These are phyloP conservation scores for Trichophyton benhamiae DNA, from an alignment of 2,329 filamentous ascomycete species.

Conservation along the genomic window DNA sequence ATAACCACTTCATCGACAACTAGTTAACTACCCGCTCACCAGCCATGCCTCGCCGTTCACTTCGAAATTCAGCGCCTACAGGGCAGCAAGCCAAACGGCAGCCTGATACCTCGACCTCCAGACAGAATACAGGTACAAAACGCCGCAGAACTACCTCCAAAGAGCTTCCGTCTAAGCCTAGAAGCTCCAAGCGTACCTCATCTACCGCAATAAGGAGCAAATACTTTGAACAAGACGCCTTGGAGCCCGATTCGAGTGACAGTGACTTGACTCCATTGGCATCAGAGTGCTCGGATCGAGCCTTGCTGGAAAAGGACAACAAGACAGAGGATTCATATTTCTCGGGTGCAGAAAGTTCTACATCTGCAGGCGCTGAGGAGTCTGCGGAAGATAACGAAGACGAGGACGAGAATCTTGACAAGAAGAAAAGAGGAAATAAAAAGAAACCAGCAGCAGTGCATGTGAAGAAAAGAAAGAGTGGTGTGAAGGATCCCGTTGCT, in stretches of 20 bases:
- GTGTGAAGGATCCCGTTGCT: slow-evolving; percentile 12
- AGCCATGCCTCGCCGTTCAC: slow-evolving; percentile 11
- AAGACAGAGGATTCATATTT: slow-evolving; percentile 3
- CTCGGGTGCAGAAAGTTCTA: slow-evolving; percentile 10
- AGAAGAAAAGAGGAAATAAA: background rate
- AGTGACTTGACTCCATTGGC: background rate
- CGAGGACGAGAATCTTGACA: slow-evolving; percentile 7
- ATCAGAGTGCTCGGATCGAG: background rate
- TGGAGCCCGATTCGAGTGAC: background rate
- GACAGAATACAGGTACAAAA: slow-evolving; percentile 14
- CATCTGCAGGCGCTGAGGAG: background rate
- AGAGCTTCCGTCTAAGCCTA: slow-evolving; percentile 22
- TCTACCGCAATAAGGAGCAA: slow-evolving; percentile 39
- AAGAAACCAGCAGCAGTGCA: background rate
- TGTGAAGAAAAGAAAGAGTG: slow-evolving; percentile 17
- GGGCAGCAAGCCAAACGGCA: background rate
- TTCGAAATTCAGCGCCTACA: background rate
- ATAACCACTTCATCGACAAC: background rate
- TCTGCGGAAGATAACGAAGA: slow-evolving; percentile 1
- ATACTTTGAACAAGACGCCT: slow-evolving; percentile 30
- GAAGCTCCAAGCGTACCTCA: slow-evolving; percentile 11
- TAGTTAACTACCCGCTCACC: background rate
- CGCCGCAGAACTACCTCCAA: slow-evolving; percentile 1
- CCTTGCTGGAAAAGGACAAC: background rate
- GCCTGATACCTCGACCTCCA: slow-evolving; percentile 4